Conservation (phyloP, 1,284 basidiomycete species). For the Rhodotorula sp. region DNA sequence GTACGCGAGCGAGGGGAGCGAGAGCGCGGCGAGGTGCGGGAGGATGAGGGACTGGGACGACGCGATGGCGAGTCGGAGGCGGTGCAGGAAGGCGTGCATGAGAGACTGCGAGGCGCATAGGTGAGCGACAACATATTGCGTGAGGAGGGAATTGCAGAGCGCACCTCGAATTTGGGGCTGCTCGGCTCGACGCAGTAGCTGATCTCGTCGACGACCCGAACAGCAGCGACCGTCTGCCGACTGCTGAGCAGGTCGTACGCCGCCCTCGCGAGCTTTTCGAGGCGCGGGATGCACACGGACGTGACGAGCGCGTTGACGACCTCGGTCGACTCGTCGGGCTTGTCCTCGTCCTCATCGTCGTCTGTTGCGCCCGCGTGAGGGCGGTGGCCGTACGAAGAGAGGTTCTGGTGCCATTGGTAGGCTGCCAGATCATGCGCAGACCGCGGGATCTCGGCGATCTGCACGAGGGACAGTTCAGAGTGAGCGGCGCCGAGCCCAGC, state of each 20-base stretch:
- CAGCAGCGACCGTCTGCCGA: conserved; percentile 63
- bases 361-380: background rate
- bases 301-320: conserved; percentile 84
- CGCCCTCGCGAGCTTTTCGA: conserved; percentile 69
- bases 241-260: conserved; percentile 79
- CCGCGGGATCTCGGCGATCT: conserved; percentile 51
- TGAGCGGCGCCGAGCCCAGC: no score
- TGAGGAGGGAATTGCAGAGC: conserved; percentile 37
- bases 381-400: conserved; percentile 61
- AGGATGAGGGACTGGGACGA: conserved; percentile 54
- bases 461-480: background rate
- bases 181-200: conserved; percentile 65
- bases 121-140: background rate
- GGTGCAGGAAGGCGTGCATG: conserved; percentile 62
- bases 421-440: conserved; percentile 67
- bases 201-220: conserved; percentile 78
- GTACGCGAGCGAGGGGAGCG: conserved; percentile 60
- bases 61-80: conserved; percentile 55
- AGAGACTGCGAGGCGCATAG: conserved; percentile 57
- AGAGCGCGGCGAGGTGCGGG: conserved; percentile 51
- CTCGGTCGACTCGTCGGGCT: conserved; percentile 77
- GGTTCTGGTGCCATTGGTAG: conserved; percentile 76
- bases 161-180: conserved; percentile 66
- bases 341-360: conserved; percentile 50
- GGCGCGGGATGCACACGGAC: conserved; percentile 73